A percentile compares a stretch with the other conserved stretches of the same genome.
Conservation (phyloP, 345 rosid genomes). For the Citrus sp. region DNA sequence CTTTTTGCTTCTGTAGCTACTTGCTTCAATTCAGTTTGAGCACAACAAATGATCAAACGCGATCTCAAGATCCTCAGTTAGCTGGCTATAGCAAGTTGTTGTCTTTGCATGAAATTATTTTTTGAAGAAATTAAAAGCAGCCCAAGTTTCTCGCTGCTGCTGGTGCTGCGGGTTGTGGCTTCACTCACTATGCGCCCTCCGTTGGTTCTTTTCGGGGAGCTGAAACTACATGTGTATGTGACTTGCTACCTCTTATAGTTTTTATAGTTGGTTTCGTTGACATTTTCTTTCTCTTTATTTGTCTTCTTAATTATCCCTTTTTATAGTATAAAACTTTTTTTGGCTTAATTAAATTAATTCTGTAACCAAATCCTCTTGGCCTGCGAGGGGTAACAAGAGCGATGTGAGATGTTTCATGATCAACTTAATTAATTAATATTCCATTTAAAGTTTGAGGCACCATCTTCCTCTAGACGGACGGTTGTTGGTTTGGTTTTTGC, state of each 20-base stretch:
- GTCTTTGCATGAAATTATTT: slow-evolving; percentile 21
- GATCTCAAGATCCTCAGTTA: background rate
- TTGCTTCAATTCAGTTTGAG: background rate
- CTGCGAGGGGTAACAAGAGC: slow-evolving; percentile 12
- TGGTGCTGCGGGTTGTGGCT: background rate
- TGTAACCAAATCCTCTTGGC: background rate
- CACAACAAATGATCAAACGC: background rate
- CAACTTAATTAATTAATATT: slow-evolving; percentile 4
- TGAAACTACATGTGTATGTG: background rate
- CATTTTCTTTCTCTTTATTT: background rate
- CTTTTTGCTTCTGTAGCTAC: background rate
- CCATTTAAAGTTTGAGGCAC: slow-evolving; percentile 8
- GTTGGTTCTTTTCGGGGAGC: slow-evolving; percentile 20
- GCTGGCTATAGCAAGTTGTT: slow-evolving; percentile 9
- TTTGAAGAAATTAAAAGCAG: slow-evolving; percentile 3
- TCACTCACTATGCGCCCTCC: slow-evolving; percentile 12
- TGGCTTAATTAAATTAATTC: background rate
- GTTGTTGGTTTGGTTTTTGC: slow-evolving; percentile 10
- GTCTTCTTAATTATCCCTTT: slow-evolving; percentile 7
- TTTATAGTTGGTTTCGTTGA: slow-evolving; percentile 19
- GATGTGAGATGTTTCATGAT: slow-evolving; percentile 2
- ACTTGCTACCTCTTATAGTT: background rate
- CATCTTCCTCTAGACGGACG: slow-evolving; percentile 2
- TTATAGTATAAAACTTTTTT: background rate
- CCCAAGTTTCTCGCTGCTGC: background rate